These are phyloP conservation scores for Coniophora puteana DNA, from an alignment of 1,284 basidiomycete species.

Conservation along the genomic window DNA sequence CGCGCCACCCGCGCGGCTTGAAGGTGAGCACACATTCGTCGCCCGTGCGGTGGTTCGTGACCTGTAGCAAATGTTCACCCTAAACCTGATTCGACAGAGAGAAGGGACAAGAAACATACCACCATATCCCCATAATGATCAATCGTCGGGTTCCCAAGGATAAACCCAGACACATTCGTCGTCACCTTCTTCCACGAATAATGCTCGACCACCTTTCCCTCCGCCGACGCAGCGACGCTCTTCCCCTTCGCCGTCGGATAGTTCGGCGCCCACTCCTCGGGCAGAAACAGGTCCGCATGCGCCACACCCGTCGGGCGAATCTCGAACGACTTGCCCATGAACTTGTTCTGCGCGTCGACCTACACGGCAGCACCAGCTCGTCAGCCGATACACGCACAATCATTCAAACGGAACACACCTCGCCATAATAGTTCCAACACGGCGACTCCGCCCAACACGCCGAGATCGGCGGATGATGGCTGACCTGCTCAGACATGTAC, in stretches of 20 bases:
- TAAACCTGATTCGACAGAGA: neutral
- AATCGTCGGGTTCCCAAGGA: conserved; percentile 90
- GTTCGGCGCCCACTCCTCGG: conserved; percentile 54
- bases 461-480: conserved; percentile 96
- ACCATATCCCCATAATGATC: conserved; percentile 97
- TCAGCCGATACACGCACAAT: neutral
- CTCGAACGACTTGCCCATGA: conserved; percentile 96
- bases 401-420: conserved; percentile 40
- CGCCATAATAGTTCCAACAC: conserved; percentile 89
- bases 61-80: conserved; percentile 32
- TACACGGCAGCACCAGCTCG: conserved; percentile 22
- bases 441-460: conserved; percentile 94
- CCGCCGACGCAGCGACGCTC: conserved; percentile 24
- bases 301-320: conserved; percentile 94
- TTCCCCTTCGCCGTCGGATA: conserved; percentile 54
- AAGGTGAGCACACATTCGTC: conserved; percentile 90
- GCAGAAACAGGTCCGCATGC: conserved; percentile 83
- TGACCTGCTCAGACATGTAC: conserved; percentile 94
- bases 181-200: conserved; percentile 97
- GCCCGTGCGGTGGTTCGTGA: conserved; percentile 91
- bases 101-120: conserved; percentile 37
- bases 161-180: conserved; percentile 91
- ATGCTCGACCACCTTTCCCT: conserved; percentile 71
- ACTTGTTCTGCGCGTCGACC: conserved; percentile 92
- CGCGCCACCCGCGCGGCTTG: conserved; percentile 95